A percentile compares a stretch with the other conserved stretches of the same genome.
phyloP scores from a whole-genome alignment of 306 rosid genomes.

The Malus orientalis region DNA sequence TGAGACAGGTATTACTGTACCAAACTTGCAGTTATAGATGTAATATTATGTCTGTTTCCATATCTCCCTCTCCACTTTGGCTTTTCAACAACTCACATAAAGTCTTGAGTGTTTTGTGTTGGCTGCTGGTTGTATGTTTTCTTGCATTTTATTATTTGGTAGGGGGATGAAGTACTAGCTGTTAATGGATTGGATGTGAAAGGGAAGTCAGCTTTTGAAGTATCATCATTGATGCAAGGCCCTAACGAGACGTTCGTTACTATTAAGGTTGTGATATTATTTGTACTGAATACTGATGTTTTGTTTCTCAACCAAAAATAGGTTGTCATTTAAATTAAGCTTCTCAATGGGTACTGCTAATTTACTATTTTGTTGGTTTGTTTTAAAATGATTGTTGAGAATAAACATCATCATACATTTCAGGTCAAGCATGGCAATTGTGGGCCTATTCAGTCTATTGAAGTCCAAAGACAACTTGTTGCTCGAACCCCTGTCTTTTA shows the following conservation, averaged over 20 bases:
- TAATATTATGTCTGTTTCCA: not conserved
- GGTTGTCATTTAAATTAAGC: not conserved
- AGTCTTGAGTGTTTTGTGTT: not conserved
- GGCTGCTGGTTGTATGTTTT: not conserved
- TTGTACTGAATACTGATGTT: conserved; percentile 7
- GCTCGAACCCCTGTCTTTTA: conserved; percentile 90
- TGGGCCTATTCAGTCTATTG: conserved; percentile 69
- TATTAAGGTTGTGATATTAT: conserved; percentile 61
- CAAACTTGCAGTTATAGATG: not conserved
- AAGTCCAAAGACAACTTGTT: conserved; percentile 74
- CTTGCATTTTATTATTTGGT: conserved; percentile 4
- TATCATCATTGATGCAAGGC: conserved; percentile 75
- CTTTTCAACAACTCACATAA: not conserved
- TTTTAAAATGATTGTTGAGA: conserved; percentile 20
- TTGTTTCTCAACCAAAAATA: not conserved
- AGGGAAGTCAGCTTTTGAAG: conserved; percentile 92
- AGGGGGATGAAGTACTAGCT: conserved; percentile 94
- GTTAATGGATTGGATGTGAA: conserved; percentile 67
- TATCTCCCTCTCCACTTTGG: not conserved
- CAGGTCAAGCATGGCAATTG: conserved; percentile 93
- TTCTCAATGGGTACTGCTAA: conserved; percentile 7
- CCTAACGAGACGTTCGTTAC: conserved; percentile 84
- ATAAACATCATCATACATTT: conserved; percentile 15
- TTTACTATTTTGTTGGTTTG: conserved; percentile 19
- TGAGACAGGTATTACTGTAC: conserved; percentile 66